Conservation (phyloP, 495 filamentous ascomycete species). For the Venustampulla echinocandica region DNA sequence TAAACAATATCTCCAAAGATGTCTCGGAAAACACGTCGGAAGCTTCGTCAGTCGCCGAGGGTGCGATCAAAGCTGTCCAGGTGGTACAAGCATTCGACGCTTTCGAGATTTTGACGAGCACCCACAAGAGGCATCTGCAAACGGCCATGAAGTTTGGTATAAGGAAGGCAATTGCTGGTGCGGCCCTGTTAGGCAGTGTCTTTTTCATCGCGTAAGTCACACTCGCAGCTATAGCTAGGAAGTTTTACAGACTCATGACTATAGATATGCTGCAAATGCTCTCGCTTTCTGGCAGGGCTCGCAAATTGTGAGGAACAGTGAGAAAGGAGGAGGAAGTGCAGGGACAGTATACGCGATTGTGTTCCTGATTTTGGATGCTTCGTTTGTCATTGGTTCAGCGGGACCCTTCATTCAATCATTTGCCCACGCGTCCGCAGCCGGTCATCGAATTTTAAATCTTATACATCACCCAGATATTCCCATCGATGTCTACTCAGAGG, state of each 20-base stretch:
- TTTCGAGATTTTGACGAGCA: slow-evolving; percentile 29
- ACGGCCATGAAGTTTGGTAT: slow-evolving; percentile 39
- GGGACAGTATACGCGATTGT: slow-evolving; percentile 58
- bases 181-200: slow-evolving; percentile 52
- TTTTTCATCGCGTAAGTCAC: slow-evolving; percentile 50
- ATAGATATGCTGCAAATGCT: slow-evolving; percentile 48
- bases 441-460: slow-evolving; percentile 40
- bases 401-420: slow-evolving; percentile 56
- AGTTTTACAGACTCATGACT: slow-evolving; percentile 2
- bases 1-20: slow-evolving; percentile 47
- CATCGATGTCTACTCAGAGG: slow-evolving; percentile 28
- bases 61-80: slow-evolving; percentile 39
- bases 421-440: slow-evolving; percentile 41
- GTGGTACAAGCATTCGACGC: slow-evolving; percentile 48
- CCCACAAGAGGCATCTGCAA: slow-evolving; percentile 39
- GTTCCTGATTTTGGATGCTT: slow-evolving; percentile 56
- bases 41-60: slow-evolving; percentile 40
- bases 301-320: slow-evolving; percentile 41
- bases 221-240: background rate
- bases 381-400: slow-evolving; percentile 52
- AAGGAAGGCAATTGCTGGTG: slow-evolving; percentile 51
- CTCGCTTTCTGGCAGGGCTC: slow-evolving; percentile 62
- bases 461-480: slow-evolving; percentile 34
- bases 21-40: slow-evolving; percentile 42
- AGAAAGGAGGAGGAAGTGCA: slow-evolving; percentile 31